Conservation (phyloP, 805 yeast genomes). For the Lipomyces starkeyi region DNA sequence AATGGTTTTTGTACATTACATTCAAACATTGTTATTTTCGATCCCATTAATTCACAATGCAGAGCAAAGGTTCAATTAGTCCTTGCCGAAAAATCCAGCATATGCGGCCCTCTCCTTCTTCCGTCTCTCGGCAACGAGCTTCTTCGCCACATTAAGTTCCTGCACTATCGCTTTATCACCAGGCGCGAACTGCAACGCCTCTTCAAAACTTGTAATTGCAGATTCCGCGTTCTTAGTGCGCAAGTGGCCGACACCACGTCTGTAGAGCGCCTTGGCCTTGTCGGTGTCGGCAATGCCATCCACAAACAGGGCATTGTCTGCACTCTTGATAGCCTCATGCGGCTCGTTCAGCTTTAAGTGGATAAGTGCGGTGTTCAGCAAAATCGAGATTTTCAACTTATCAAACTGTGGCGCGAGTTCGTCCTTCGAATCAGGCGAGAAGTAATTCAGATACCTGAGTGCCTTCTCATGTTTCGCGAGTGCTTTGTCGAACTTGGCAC, state of each 20-base stretch:
- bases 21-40: neutral
- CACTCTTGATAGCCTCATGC: constrained; percentile 60
- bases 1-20: neutral
- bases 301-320: constrained; percentile 69
- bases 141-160: constrained; percentile 41
- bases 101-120: constrained; percentile 49
- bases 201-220: constrained; percentile 69
- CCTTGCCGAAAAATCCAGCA: constrained; percentile 47
- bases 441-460: constrained; percentile 68
- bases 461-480: constrained; percentile 75
- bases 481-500: constrained; percentile 62
- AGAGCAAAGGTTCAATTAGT: neutral
- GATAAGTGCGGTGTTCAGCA: constrained; percentile 74
- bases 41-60: neutral
- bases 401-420: constrained; percentile 28
- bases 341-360: constrained; percentile 69
- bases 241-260: constrained; percentile 79
- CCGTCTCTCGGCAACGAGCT: constrained; percentile 32
- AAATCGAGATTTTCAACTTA: constrained; percentile 62
- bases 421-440: constrained; percentile 64
- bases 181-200: constrained; percentile 70
- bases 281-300: constrained; percentile 68
- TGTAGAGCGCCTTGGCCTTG: constrained; percentile 81
- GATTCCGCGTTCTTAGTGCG: constrained; percentile 68
- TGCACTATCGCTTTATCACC: constrained; percentile 46